A percentile compares a stretch with the other conserved stretches of the same genome.
phyloP scores from a whole-genome alignment of 2,329 filamentous ascomycete species.

The Aphanoascus verrucosus region DNA sequence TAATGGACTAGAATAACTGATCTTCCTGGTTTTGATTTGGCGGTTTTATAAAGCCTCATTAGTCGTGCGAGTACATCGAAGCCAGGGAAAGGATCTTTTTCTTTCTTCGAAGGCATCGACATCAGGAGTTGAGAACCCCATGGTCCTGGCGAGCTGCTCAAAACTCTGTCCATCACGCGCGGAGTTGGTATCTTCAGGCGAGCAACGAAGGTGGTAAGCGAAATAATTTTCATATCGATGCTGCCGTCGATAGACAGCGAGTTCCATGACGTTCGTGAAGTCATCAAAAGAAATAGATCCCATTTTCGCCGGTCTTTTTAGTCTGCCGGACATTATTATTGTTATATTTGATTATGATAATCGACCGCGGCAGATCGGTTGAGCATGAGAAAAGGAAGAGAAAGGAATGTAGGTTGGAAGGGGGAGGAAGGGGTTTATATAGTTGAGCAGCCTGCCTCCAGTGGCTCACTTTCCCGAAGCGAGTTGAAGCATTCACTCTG shows the following conservation, averaged over 20 bases:
- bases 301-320: not conserved
- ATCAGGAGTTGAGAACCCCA: not conserved
- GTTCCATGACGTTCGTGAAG: not conserved
- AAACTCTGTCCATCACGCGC: not conserved
- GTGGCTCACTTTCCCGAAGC: too few relatives aligned
- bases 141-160: not conserved
- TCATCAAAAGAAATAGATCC: not conserved
- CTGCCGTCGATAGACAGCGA: not conserved
- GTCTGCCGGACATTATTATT: too few relatives aligned
- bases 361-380: too few relatives aligned
- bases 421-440: too few relatives aligned
- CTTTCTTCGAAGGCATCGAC: not conserved
- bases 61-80: not conserved
- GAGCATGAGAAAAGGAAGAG: too few relatives aligned
- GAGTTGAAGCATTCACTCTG: too few relatives aligned
- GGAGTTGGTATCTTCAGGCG: not conserved
- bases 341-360: too few relatives aligned
- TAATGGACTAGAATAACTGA: not conserved
- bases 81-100: not conserved
- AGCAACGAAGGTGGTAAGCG: not conserved
- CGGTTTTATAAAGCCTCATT: not conserved
- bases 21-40: not conserved
- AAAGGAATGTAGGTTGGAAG: too few relatives aligned
- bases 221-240: not conserved
- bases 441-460: too few relatives aligned